phyloP scores from a whole-genome alignment of 371 early-diverging fungal species.

The Amoeboaphelidium occidentale region DNA sequence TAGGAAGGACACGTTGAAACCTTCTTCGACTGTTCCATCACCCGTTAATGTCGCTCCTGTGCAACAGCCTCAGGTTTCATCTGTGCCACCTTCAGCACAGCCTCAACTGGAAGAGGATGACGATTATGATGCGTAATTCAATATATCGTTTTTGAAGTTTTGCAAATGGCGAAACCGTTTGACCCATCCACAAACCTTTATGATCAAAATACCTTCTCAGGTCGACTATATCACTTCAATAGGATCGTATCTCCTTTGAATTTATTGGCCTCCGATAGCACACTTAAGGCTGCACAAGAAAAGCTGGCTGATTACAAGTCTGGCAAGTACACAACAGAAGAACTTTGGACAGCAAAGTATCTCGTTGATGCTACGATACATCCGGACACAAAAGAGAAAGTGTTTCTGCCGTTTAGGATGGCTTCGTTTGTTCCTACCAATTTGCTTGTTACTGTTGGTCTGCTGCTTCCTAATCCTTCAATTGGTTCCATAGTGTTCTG shows the following conservation, averaged over 20 bases:
- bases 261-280: neutral
- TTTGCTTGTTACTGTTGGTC: constrained; percentile 45
- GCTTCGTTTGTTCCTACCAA: constrained; percentile 58
- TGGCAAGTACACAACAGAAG: constrained; percentile 7
- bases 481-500: constrained; percentile 40
- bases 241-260: neutral
- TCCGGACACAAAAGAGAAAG: constrained; percentile 51
- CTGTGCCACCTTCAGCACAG: no score
- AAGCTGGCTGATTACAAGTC: neutral
- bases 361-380: constrained; percentile 49
- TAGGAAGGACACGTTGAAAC: no score
- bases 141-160: no score
- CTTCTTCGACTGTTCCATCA: no score
- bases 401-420: constrained; percentile 61
- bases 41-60: no score
- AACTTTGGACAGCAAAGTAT: constrained; percentile 39
- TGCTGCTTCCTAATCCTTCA: constrained; percentile 54
- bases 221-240: neutral
- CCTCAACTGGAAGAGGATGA: no score
- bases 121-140: no score
- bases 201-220: neutral
- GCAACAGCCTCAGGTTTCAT: no score
- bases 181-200: no score
- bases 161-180: no score
- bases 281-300: neutral